phyloP scores from a whole-genome alignment of 2,329 filamentous ascomycete genomes.

The Cladophialophora yegresii region DNA sequence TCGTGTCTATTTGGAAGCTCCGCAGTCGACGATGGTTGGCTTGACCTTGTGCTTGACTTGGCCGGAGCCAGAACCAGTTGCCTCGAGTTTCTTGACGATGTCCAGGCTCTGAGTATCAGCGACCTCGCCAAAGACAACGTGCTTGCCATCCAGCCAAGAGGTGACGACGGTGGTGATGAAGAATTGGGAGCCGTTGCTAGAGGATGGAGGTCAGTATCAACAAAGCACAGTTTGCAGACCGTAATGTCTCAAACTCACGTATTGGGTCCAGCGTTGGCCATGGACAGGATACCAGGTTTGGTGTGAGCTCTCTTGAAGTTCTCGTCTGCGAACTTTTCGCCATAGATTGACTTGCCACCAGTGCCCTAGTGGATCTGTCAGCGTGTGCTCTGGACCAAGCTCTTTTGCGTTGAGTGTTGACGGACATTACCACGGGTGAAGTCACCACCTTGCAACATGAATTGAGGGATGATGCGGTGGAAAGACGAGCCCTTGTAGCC shows the following conservation, averaged over 20 bases:
- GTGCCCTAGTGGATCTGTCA: constrained; percentile 76
- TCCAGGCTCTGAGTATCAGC: constrained; percentile 57
- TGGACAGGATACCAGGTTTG: constrained; percentile 65
- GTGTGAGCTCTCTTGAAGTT: constrained; percentile 71
- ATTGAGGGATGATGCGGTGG: constrained; percentile 70
- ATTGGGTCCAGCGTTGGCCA: constrained; percentile 75
- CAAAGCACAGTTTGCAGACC: background rate
- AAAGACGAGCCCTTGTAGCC: constrained; percentile 68
- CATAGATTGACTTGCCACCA: constrained; percentile 69
- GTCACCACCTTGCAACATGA: constrained; percentile 72
- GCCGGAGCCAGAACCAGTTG: constrained; percentile 58
- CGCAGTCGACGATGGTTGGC: constrained; percentile 57
- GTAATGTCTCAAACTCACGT: constrained; percentile 58
- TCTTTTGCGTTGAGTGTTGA: constrained; percentile 80
- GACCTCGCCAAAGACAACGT: constrained; percentile 69
- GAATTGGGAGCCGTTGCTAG: constrained; percentile 71
- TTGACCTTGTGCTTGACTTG: constrained; percentile 54
- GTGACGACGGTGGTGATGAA: constrained; percentile 71
- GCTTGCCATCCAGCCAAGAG: constrained; percentile 67
- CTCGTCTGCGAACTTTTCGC: constrained; percentile 67
- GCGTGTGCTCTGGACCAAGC: constrained; percentile 64
- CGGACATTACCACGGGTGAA: constrained; percentile 66
- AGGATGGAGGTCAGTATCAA: constrained; percentile 14
- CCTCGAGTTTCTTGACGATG: constrained; percentile 62
- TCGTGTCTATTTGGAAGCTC: constrained; percentile 40